Percentiles rank a stretch among this genome's conserved stretches.
These are phyloP conservation scores for Agaricus blazei DNA, from an alignment of 768 basidiomycete genomes.

Conservation along the genomic window DNA sequence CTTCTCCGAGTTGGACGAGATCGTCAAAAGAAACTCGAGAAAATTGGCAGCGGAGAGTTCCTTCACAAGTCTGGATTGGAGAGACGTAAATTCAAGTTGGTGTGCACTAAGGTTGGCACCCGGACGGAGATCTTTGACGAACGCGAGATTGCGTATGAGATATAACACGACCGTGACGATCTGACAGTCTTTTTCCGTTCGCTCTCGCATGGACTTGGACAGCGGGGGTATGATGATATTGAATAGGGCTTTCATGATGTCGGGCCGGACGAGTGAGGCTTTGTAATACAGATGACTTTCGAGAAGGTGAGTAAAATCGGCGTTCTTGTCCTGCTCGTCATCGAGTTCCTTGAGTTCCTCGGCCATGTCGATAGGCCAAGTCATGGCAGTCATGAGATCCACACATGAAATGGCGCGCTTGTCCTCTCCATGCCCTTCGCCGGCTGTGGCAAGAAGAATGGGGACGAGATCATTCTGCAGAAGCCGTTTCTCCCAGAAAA, in stretches of 20 bases:
- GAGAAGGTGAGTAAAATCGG: slow-evolving; percentile 85
- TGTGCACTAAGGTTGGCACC: slow-evolving; percentile 72
- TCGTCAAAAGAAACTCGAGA: slow-evolving; percentile 75
- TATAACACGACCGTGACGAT: slow-evolving; percentile 86
- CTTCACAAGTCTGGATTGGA: slow-evolving; percentile 76
- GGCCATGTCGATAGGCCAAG: slow-evolving; percentile 96
- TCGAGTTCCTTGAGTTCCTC: slow-evolving; percentile 92
- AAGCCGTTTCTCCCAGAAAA: slow-evolving; percentile 86
- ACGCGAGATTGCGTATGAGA: slow-evolving; percentile 88
- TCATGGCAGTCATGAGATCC: slow-evolving; percentile 94
- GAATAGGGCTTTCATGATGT: slow-evolving; percentile 67
- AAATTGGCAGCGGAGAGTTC: slow-evolving; percentile 67
- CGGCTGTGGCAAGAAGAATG: slow-evolving; percentile 77
- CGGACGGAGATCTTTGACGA: slow-evolving; percentile 71
- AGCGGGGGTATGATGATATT: slow-evolving; percentile 75
- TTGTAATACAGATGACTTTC: slow-evolving; percentile 89
- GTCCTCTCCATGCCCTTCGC: slow-evolving; percentile 73
- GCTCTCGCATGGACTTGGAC: slow-evolving; percentile 61
- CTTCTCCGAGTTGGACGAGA: slow-evolving; percentile 71
- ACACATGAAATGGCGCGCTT: slow-evolving; percentile 78
- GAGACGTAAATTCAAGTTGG: slow-evolving; percentile 68
- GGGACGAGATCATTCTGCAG: slow-evolving; percentile 85
- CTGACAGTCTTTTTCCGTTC: slow-evolving; percentile 77
- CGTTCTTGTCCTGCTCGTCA: slow-evolving; percentile 71
- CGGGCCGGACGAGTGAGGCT: slow-evolving; percentile 63